Conservation (phyloP, 73 alveolate species). For the Symbiodinium natans region DNA sequence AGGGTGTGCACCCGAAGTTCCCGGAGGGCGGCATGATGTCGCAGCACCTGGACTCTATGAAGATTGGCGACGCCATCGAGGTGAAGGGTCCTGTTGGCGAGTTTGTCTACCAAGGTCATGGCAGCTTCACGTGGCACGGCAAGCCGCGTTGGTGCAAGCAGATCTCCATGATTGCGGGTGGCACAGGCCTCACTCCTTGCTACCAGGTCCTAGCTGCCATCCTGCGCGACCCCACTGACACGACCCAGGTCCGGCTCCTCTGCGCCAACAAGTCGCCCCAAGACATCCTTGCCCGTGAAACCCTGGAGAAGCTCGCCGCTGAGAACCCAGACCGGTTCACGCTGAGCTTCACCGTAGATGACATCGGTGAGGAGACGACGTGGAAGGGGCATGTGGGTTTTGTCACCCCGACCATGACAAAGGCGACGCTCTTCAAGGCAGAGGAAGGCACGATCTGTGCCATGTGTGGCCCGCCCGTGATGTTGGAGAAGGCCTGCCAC, state of each 20-base stretch:
- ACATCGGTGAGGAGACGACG: not conserved
- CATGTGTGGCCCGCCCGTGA: constrained; percentile 76
- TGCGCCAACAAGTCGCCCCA: constrained; percentile 50
- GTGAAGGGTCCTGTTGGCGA: constrained; percentile 97
- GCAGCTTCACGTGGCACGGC: not conserved
- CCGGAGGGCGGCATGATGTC: constrained; percentile 97
- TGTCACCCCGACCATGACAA: not conserved
- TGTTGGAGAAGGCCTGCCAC: constrained; percentile 48
- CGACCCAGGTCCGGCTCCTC: constrained; percentile 31
- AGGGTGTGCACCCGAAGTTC: constrained; percentile 95
- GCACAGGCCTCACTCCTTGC: constrained; percentile 97
- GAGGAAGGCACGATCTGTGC: not conserved
- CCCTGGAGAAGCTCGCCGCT: not conserved
- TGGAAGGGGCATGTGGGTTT: constrained; percentile 69
- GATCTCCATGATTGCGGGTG: constrained; percentile 97
- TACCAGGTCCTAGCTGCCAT: constrained; percentile 91
- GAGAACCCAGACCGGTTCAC: constrained; percentile 28
- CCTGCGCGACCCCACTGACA: constrained; percentile 62
- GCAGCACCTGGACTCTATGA: not conserved
- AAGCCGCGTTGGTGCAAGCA: constrained; percentile 85
- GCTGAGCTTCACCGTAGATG: constrained; percentile 45
- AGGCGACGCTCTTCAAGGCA: constrained; percentile 22
- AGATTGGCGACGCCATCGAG: constrained; percentile 94
- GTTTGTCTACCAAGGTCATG: constrained; percentile 95
- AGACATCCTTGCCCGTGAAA: constrained; percentile 53